Percentiles rank a stretch among this genome's conserved stretches.
Conservation (phyloP, 345 rosid genomes). For the Ceriops decandra region DNA sequence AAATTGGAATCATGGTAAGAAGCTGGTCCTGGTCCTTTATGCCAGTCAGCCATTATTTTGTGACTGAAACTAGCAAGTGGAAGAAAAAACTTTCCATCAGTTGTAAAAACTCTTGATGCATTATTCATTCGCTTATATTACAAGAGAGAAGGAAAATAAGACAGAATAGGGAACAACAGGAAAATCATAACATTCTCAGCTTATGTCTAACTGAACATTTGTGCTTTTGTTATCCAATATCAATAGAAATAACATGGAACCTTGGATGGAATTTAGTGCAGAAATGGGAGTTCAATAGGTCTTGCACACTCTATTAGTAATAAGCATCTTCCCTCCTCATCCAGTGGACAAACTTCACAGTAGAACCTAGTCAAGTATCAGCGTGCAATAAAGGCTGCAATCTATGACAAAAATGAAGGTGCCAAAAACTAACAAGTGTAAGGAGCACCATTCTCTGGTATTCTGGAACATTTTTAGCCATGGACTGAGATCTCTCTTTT, state of each 20-base stretch:
- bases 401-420: not conserved
- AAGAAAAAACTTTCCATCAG: not conserved
- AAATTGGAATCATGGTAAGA: not conserved
- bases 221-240: not conserved
- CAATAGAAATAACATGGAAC: not conserved
- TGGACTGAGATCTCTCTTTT: slow-evolving; percentile 84
- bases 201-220: not conserved
- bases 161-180: slow-evolving; percentile 1
- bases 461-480: slow-evolving; percentile 95
- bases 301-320: not conserved
- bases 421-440: slow-evolving; percentile 8
- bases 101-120: not conserved
- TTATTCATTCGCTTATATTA: not conserved
- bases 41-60: not conserved
- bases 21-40: not conserved
- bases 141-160: not conserved
- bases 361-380: not conserved
- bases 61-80: not conserved
- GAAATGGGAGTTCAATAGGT: not conserved
- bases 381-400: not conserved
- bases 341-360: not conserved
- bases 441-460: slow-evolving; percentile 82
- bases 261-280: not conserved
- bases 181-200: not conserved
- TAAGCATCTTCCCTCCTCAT: not conserved